These are phyloP conservation scores for Vanderwaltozyma verrucispora DNA, from an alignment of 805 yeast genomes.

Conservation along the genomic window DNA sequence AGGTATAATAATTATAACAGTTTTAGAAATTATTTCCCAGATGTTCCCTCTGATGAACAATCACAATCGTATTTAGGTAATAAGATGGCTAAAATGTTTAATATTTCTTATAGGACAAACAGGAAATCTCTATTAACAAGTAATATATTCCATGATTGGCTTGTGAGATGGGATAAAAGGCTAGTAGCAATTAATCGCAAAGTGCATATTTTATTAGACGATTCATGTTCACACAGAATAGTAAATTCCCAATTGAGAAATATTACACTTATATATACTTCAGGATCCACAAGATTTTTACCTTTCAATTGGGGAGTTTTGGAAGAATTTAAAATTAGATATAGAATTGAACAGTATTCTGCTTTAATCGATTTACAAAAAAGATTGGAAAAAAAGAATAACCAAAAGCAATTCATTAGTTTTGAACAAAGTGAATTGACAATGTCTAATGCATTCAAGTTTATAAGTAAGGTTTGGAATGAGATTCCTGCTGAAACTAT, in stretches of 20 bases:
- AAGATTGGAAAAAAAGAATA: constrained; percentile 7
- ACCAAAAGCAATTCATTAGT: constrained; percentile 16
- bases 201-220: constrained; percentile 47
- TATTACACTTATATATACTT: constrained; percentile 32
- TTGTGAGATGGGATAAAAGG: constrained; percentile 49
- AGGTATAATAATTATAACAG: constrained; percentile 39
- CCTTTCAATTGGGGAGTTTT: constrained; percentile 59
- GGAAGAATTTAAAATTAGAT: constrained; percentile 49
- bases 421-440: constrained; percentile 38
- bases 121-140: constrained; percentile 55
- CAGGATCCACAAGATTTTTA: constrained; percentile 34
- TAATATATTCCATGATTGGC: constrained; percentile 51
- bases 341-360: constrained; percentile 47
- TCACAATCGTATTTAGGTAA: constrained; percentile 18
- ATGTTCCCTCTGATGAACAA: background rate
- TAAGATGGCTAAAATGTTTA: constrained; percentile 42
- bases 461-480: constrained; percentile 51
- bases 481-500: constrained; percentile 29
- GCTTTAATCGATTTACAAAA: constrained; percentile 26
- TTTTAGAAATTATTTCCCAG: constrained; percentile 29
- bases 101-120: constrained; percentile 47
- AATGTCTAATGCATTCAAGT: constrained; percentile 45
- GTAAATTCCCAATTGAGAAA: constrained; percentile 40
- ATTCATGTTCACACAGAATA: constrained; percentile 53
- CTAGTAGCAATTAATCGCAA: constrained; percentile 38